These are phyloP conservation scores for Priceomyces medius DNA, from an alignment of 805 yeast species.

Conservation along the genomic window DNA sequence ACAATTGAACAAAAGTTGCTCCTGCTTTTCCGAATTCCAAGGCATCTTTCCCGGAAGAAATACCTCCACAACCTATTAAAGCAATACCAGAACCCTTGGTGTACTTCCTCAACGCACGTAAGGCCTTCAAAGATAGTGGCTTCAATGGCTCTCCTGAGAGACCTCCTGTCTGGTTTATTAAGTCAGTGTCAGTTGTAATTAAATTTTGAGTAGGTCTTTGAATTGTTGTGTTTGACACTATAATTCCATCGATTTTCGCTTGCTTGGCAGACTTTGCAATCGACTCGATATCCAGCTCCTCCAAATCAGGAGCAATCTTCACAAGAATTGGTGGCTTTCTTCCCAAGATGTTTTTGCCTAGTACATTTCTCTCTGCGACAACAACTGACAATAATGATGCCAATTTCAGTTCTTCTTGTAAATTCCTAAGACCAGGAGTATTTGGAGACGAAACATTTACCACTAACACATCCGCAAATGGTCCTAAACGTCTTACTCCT, in stretches of 20 bases:
- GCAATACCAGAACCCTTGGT: constrained; percentile 73
- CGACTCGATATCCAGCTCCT: constrained; percentile 74
- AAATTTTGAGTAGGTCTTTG: constrained; percentile 65
- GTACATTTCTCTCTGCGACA: constrained; percentile 54
- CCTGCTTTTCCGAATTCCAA: constrained; percentile 92
- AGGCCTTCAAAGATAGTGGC: constrained; percentile 70
- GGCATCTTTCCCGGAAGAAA: constrained; percentile 82
- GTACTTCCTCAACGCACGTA: constrained; percentile 67
- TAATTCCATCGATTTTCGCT: constrained; percentile 85
- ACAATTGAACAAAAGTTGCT: constrained; percentile 82
- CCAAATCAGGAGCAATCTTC: constrained; percentile 90
- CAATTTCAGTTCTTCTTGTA: constrained; percentile 76
- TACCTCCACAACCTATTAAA: constrained; percentile 93
- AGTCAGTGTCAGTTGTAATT: constrained; percentile 42
- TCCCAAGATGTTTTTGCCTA: constrained; percentile 42
- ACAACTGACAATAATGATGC: constrained; percentile 66
- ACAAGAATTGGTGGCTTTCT: constrained; percentile 78
- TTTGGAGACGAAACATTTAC: constrained; percentile 94
- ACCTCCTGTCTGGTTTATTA: constrained; percentile 73
- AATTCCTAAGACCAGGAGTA: constrained; percentile 89
- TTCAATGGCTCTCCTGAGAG: constrained; percentile 91
- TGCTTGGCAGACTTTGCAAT: constrained; percentile 78
- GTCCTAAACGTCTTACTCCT: constrained; percentile 82
- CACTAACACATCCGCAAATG: constrained; percentile 83
- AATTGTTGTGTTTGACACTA: constrained; percentile 88